These are phyloP conservation scores for Lepidopterella palustris DNA, from an alignment of 495 filamentous ascomycete species.

Conservation along the genomic window DNA sequence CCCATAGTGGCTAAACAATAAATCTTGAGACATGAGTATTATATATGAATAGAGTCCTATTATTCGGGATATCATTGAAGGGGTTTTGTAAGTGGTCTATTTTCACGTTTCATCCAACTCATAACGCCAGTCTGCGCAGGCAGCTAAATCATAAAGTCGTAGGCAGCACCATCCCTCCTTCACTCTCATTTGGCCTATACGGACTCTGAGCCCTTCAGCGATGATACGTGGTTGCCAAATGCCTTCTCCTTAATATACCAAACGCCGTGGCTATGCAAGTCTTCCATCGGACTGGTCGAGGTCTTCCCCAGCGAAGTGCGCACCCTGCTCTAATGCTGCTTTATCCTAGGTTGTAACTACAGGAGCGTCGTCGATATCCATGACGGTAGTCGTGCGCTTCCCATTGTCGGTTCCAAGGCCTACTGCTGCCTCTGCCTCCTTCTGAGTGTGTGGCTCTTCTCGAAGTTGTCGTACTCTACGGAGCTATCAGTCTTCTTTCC, in stretches of 20 bases:
- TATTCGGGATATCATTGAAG: neutral
- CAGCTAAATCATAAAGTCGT: neutral
- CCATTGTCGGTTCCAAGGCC: constrained; percentile 65
- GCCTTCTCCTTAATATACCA: too few relatives aligned
- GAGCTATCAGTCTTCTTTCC: constrained; percentile 1
- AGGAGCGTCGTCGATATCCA: constrained; percentile 18
- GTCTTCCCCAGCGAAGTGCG: too few relatives aligned
- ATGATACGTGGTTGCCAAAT: too few relatives aligned
- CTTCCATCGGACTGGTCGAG: too few relatives aligned
- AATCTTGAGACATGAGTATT: neutral
- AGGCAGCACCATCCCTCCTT: neutral
- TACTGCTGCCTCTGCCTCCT: constrained; percentile 74
- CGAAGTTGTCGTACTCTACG: constrained; percentile 63
- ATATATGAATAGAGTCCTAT: too few relatives aligned
- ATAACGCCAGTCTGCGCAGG: neutral
- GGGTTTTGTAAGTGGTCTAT: neutral
- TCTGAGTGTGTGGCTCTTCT: constrained; percentile 79
- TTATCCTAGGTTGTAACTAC: neutral
- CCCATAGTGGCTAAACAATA: neutral
- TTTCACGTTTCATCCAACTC: neutral
- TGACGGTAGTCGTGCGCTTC: constrained; percentile 24
- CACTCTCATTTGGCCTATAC: too few relatives aligned
- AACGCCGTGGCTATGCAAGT: neutral
- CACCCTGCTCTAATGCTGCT: too few relatives aligned
- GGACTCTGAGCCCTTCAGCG: too few relatives aligned